These are phyloP conservation scores for Strigomonas galati DNA, from an alignment of 208 protist species.

Conservation along the genomic window DNA sequence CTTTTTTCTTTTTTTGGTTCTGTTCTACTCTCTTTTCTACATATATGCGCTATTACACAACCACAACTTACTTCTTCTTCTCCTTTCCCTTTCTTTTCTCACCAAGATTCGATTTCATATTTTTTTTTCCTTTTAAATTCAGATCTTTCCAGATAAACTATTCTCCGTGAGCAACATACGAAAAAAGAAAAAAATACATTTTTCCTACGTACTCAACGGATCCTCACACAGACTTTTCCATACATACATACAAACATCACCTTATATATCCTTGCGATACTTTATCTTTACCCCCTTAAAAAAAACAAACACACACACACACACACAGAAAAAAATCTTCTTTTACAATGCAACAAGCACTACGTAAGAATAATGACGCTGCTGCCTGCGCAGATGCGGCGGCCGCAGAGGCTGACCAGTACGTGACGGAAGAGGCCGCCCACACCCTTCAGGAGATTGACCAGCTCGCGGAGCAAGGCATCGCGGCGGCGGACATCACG, in stretches of 20 bases:
- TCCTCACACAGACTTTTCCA: too few relatives aligned
- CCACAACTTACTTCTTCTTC: neutral
- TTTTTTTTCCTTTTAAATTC: constrained; percentile 13
- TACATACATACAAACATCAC: neutral
- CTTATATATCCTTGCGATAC: too few relatives aligned
- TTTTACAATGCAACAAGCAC: constrained; percentile 18
- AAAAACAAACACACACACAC: neutral
- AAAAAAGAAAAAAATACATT: constrained; percentile 11
- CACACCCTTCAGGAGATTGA: constrained; percentile 77
- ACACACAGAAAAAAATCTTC: neutral
- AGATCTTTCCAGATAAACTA: neutral
- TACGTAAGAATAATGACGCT: neutral
- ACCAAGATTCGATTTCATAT: neutral
- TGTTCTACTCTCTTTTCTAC: constrained; percentile 5
- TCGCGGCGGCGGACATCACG: constrained; percentile 80
- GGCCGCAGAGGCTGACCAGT: constrained; percentile 17
- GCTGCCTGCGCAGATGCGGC: constrained; percentile 4
- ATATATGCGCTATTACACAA: constrained; percentile 3
- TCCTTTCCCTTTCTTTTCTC: constrained; percentile 7
- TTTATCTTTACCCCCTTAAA: constrained; percentile 1
- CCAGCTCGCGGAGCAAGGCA: constrained; percentile 87
- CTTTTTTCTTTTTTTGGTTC: constrained; percentile 5
- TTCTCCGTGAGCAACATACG: neutral
- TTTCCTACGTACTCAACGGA: too few relatives aligned
- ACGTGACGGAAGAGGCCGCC: constrained; percentile 18